phyloP scores from a whole-genome alignment of 495 filamentous ascomycete genomes.

The Penicillium malachiteum region DNA sequence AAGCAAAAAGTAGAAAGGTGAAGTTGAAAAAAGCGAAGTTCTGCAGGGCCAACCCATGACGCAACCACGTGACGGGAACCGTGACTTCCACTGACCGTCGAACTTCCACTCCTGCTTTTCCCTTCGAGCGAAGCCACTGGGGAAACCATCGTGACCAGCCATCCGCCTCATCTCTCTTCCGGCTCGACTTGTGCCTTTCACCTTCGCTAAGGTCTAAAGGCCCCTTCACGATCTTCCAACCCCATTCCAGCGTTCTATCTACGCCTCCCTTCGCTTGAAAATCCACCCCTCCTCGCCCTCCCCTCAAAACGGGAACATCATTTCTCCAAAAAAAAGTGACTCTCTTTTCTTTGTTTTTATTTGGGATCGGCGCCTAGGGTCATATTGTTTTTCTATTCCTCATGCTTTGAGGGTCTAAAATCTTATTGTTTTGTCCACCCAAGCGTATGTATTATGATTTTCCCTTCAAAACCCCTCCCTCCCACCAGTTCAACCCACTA shows the following conservation, averaged over 20 bases:
- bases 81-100: slow-evolving; percentile 24
- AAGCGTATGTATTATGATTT: slow-evolving; percentile 35
- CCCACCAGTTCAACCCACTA: slow-evolving; percentile 12
- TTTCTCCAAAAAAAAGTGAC: slow-evolving; percentile 24
- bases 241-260: slow-evolving; percentile 27
- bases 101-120: slow-evolving; percentile 31
- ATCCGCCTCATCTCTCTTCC: slow-evolving; percentile 14
- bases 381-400: slow-evolving; percentile 25
- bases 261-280: slow-evolving; percentile 29
- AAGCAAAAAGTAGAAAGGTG: no score
- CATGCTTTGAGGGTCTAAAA: slow-evolving; percentile 44
- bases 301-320: slow-evolving; percentile 16
- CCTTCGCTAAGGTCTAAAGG: slow-evolving; percentile 5
- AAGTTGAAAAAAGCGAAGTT: slow-evolving; percentile 8
- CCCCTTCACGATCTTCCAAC: slow-evolving; percentile 7
- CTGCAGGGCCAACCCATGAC: slow-evolving; percentile 36
- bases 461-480: slow-evolving; percentile 17
- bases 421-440: slow-evolving; percentile 38
- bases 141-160: slow-evolving; percentile 24
- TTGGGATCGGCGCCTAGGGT: slow-evolving; percentile 28
- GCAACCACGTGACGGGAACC: slow-evolving; percentile 43
- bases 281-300: slow-evolving; percentile 28
- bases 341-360: slow-evolving; percentile 16
- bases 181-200: background rate
- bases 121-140: slow-evolving; percentile 23